Conservation (phyloP, 768 basidiomycete species). For the Mycena haematopus region DNA sequence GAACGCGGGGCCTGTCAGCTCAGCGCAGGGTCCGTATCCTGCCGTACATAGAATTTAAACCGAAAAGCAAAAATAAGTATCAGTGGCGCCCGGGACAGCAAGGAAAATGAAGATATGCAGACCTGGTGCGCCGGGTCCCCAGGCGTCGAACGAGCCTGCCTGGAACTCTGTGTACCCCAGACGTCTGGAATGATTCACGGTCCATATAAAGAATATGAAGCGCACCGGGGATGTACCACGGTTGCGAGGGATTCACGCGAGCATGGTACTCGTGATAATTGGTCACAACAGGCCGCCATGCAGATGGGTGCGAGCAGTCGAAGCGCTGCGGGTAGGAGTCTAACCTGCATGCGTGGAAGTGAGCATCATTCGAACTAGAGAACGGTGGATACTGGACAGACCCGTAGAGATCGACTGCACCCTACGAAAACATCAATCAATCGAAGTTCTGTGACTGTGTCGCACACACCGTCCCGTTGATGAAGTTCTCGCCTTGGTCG, state of each 20-base stretch:
- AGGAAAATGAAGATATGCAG: not conserved
- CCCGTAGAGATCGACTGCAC: conserved; percentile 81
- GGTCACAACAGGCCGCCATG: conserved; percentile 68
- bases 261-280: conserved; percentile 74
- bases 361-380: not conserved
- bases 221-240: conserved; percentile 75
- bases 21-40: conserved; percentile 71
- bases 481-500: conserved; percentile 61
- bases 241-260: conserved; percentile 55
- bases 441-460: not conserved
- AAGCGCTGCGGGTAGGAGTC: conserved; percentile 83
- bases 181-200: not conserved
- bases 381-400: conserved; percentile 32
- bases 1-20: conserved; percentile 75
- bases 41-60: not conserved
- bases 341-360: conserved; percentile 39
- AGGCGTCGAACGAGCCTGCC: conserved; percentile 82
- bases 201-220: not conserved
- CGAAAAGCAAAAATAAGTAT: not conserved
- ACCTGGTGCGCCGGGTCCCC: conserved; percentile 80
- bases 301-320: conserved; percentile 76
- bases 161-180: conserved; percentile 55
- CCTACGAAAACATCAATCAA: conserved; percentile 40
- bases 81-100: not conserved
- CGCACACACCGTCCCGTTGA: conserved; percentile 67